Evolutionary conservation across 306 rosid species (phyloP), one percentile per base, ranked within the genome.

Genomic region (Inga leiocalycina): DNA sequence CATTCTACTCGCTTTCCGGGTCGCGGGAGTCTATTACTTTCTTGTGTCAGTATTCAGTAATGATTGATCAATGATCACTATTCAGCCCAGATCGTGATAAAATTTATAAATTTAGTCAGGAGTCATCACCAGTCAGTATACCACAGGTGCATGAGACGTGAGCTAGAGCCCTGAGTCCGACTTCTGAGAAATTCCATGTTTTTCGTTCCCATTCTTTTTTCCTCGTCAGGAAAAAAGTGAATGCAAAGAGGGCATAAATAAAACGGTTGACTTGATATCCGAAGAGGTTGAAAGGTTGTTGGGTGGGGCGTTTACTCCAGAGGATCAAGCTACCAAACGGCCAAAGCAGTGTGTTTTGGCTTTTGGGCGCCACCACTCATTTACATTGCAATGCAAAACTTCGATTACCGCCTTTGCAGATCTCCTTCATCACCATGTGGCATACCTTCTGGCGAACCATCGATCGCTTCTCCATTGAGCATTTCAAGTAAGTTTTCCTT

Each of bases 401-500:
- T 6, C 76, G 17, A 73, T 65, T 78, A 52, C 74, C 76, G 70
- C 70, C 39, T 8, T 20, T 9, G 6, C 27, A 70, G 54, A 59
- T 19, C 81, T 71, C 88, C 32, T 54, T 85, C 68, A 37, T 78
- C 81, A 27, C 78, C 76, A 91, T 94, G 98, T 89, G 92, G 89
- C 88, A 87, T 71, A 86, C 92, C 80, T 64, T 94, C 89, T 91
- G 93, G 95, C 91, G 95, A 79, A 88, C 97, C 85, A 59, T 90
- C 79, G 98, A 92, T 83, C 98, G 98, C 83, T 94, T 94, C 86
- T 94, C 97, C 67, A 83, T 92, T 73, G 93, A 85, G 73, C 86
- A 94, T 78, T 94, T 94, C 93, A 88, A 76, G 98, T 88, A 79
- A 81, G 93, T 77, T 16, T 81, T 24, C 52, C 19, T 32, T 66